Percentiles rank a stretch among this genome's conserved stretches.
phyloP scores from a whole-genome alignment of 2,329 filamentous ascomycete species.

The Hysterium pulicare region DNA sequence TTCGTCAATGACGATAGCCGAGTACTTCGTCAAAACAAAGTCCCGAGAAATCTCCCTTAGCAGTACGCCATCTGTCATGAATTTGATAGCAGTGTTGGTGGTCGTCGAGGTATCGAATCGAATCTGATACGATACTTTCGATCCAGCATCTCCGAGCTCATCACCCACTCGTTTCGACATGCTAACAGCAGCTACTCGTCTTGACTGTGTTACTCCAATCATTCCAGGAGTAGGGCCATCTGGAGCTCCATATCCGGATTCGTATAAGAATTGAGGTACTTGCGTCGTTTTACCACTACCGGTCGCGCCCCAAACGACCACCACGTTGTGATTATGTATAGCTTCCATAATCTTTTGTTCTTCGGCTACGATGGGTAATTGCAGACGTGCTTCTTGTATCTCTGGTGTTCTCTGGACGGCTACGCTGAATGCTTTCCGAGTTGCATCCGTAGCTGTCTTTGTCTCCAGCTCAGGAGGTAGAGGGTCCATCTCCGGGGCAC shows the following conservation, averaged over 20 bases:
- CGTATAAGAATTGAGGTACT: conserved; percentile 91
- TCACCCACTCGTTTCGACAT: conserved; percentile 90
- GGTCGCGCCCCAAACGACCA: conserved; percentile 91
- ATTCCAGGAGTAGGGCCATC: conserved; percentile 80
- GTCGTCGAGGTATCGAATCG: conserved; percentile 85
- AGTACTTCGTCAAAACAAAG: conserved; percentile 84
- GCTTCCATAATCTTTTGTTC: conserved; percentile 99
- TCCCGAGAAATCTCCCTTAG: conserved; percentile 88
- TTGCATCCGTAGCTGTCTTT: conserved; percentile 53
- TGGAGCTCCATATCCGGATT: conserved; percentile 82
- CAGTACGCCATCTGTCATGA: conserved; percentile 97
- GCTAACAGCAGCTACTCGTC: conserved; percentile 91
- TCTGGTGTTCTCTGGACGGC: conserved; percentile 65
- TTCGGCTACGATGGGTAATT: conserved; percentile 86
- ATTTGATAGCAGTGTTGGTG: conserved; percentile 85
- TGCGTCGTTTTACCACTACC: conserved; percentile 98
- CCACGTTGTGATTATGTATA: conserved; percentile 83
- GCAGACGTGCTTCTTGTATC: conserved; percentile 73
- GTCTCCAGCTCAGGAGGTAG: conserved; percentile 63
- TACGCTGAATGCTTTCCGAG: conserved; percentile 74
- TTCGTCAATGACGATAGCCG: conserved; percentile 90
- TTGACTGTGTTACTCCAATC: conserved; percentile 92
- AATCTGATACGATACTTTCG: conserved; percentile 82
- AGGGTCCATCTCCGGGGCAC: conserved; percentile 67
- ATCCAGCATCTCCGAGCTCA: conserved; percentile 75